Evolutionary conservation across 2,329 filamentous ascomycete species (phyloP), one percentile per base, ranked within the genome.

Genomic region (Colletotrichum sp.): DNA sequence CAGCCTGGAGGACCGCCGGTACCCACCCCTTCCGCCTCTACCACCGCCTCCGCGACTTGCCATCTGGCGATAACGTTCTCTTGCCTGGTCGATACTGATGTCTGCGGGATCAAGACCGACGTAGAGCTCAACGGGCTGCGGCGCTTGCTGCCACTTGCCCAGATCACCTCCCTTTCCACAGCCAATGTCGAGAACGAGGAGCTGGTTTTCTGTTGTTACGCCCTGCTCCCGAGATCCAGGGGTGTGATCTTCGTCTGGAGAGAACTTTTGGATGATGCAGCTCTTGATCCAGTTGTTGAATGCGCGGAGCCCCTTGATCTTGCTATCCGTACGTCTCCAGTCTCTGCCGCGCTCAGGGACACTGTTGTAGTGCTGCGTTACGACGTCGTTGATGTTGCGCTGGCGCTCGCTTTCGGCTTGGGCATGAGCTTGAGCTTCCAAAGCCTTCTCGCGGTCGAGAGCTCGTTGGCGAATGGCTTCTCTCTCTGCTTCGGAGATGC

Each of bases 261-360:
- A 95, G 86, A 98, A 99, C 83, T 98, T 98, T 83, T 99, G 96
- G 79, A 99, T 99, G 80, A 99, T 92, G 66, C 95, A 96, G 82
- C 95, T 98, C 89, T 99, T 99, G 86, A 99, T 92, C 97, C 97
- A 99, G 85, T 99, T 99, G 87, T 99, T 99, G 89, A 98, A 97
- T 79, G 94, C 95, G 69, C 97, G 92, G 69, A 99, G 88, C 1
- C 97, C 97, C 86, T 98, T 98, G 88, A 99, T 99, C 81, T 95
- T 94, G 84, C 95, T 98, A 81, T 98, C 96, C 8, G 95, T 98
- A 83, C 94, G 95, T 66, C 97, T 92, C 96, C 97, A 99, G 81
- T 98, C 96, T 70, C 96, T 92, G 15, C 97, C 97, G 34, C 96
- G 92, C 87, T 99, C 95, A 1, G 96, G 96, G 0, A 99, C 96